Base-by-base conservation (phyloP, 441 rosid species). In the Dalechampia spathulata region DNA sequence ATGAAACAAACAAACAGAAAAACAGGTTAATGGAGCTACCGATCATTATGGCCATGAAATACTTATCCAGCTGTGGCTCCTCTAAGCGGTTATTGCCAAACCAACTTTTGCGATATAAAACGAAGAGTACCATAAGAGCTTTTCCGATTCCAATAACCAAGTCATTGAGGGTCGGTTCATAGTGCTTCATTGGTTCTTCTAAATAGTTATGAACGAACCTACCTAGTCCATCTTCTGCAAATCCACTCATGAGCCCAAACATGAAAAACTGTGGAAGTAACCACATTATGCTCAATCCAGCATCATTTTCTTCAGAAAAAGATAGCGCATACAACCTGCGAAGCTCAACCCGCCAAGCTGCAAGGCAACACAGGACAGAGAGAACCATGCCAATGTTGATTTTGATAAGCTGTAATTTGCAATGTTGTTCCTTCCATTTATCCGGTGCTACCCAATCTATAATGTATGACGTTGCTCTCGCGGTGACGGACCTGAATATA, bases 171-270 rank as follows among this genome's bases (percentile, higher is more conserved):
- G 55, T 26, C 5, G 41, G 12, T 32, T 51, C 41, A 2, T 22
- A 17, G 1, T 5, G 4, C 15, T 12, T 13, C 55, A 36, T 52
- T 13, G 43, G 22, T 52, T 52, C 13, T 21, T 36, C 43, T 4
- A 52, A 43, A 21, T 36, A 30, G 10, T 12, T 14, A 22, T 37
- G 21, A 21, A 36, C 36, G 10, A 52, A 22, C 57, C 37, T 30
- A 6, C 28, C 22, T 0, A 52, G 27, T 3, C 57, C 56, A 19
- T 36, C 44, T 37, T 52, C 57, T 20, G 57, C 26, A 20, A 52
- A n/a, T 36, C 57, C 57, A 4, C 7, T 16, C 43, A 52, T 36
- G 9, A 52, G 11, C 7, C 57, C 57, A 14, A 52, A 52, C 16
- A 36, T 5, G 5, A 52, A 12, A 19, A 52, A 52, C 23, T 52